Percentiles rank a stretch among this genome's conserved stretches.
Conservation (phyloP, 495 filamentous ascomycete species). For the Lasiosphaeria hispida region DNA sequence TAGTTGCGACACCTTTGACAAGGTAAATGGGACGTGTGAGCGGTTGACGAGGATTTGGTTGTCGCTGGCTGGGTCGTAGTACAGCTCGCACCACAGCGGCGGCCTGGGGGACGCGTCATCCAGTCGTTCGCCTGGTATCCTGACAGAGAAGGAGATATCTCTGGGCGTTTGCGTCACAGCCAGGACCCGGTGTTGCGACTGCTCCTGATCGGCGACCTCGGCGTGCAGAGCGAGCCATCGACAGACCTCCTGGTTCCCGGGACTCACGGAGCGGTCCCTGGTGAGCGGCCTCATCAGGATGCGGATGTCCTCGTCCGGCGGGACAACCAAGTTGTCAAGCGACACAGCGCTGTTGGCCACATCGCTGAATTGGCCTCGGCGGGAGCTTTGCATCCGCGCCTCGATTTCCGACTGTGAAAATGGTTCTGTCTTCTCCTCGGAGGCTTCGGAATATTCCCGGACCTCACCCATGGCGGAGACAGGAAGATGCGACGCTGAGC, state of each 20-base stretch:
- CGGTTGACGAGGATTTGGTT: constrained; percentile 47
- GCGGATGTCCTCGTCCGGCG: constrained; percentile 43
- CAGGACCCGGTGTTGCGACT: constrained; percentile 44
- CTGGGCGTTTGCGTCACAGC: constrained; percentile 49
- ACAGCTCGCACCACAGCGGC: constrained; percentile 48
- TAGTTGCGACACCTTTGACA: constrained; percentile 35
- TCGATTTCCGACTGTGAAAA: constrained; percentile 50
- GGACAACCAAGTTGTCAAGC: constrained; percentile 44
- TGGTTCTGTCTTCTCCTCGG: constrained; percentile 51
- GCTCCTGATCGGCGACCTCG: constrained; percentile 40
- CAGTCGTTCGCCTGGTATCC: constrained; percentile 38
- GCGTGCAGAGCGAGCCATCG: constrained; percentile 45
- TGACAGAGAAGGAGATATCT: constrained; percentile 50
- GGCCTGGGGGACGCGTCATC: constrained; percentile 32
- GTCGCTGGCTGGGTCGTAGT: constrained; percentile 51
- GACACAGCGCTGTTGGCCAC: constrained; percentile 35
- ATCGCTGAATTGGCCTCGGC: constrained; percentile 34
- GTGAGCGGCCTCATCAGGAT: constrained; percentile 48
- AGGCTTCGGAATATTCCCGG: constrained; percentile 30
- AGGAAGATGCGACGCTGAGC: not conserved
- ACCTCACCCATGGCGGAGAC: constrained; percentile 38
- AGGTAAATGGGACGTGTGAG: constrained; percentile 43
- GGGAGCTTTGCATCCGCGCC: constrained; percentile 27
- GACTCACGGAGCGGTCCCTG: constrained; percentile 46
- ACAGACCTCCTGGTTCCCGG: constrained; percentile 43